phyloP scores from a whole-genome alignment of 305 asterid genomes.

The Fraxinus sp. region DNA sequence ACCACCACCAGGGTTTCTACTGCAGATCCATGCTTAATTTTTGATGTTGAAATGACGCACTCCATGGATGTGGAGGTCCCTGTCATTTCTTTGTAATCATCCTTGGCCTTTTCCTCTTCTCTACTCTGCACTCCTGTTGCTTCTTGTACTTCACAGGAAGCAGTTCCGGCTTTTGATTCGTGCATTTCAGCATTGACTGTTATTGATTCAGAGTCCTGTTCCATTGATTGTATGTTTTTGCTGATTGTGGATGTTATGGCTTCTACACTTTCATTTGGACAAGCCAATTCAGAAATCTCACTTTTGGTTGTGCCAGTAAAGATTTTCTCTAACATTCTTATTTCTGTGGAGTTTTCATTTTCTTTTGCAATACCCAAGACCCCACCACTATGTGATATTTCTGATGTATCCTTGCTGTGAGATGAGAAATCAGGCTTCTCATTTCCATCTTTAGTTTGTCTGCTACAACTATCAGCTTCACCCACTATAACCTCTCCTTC shows the following conservation, averaged over 20 bases:
- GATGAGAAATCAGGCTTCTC: conserved; percentile 27
- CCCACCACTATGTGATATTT: conserved; percentile 19
- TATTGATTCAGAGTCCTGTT: conserved; percentile 24
- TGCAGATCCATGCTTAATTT: conserved; percentile 16
- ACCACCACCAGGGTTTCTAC: conserved; percentile 16
- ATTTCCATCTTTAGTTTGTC: conserved; percentile 26
- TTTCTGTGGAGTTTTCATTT: conserved; percentile 7
- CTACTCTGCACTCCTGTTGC: conserved; percentile 20
- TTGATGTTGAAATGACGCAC: conserved; percentile 19
- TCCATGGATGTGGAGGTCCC: conserved; percentile 23
- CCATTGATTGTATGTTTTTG: conserved; percentile 20
- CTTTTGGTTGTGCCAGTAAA: neutral
- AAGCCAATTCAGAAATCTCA: conserved; percentile 27
- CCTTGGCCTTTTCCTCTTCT: conserved; percentile 22
- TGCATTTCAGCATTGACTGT: conserved; percentile 20
- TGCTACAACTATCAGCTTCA: conserved; percentile 21
- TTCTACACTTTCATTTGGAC: conserved; percentile 20
- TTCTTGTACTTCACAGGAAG: conserved; percentile 21
- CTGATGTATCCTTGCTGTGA: conserved; percentile 18
- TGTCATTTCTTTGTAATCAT: conserved; percentile 17
- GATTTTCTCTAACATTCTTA: neutral
- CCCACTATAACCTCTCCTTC: conserved; percentile 24
- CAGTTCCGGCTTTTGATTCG: conserved; percentile 23
- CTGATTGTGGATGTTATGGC: conserved; percentile 4
- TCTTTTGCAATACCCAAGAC: conserved; percentile 19